Evolutionary conservation across 495 filamentous ascomycete species (phyloP).

Genomic region (Pyrenula massariospora): DNA sequence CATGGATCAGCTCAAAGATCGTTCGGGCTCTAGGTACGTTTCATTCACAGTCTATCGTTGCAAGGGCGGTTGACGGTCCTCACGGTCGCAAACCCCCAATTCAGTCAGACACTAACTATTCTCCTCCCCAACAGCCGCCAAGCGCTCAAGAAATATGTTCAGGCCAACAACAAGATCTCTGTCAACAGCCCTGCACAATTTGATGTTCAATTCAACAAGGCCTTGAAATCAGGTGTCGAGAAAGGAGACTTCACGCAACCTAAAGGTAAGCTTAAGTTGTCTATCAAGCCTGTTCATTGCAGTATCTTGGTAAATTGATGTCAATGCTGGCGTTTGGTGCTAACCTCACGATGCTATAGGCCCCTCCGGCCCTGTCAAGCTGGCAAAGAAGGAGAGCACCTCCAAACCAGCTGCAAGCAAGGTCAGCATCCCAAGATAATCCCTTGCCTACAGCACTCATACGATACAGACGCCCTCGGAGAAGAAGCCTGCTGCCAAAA

Average conservation of each 20-base stretch:
- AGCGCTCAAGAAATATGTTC: slow-evolving; percentile 96
- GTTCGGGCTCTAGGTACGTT: slow-evolving; percentile 52
- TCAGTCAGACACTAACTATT: background rate
- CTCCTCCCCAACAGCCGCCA: slow-evolving; percentile 54
- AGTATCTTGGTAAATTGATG: too few species aligned
- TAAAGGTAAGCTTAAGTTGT: slow-evolving; percentile 60
- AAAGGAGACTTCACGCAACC: slow-evolving; percentile 84
- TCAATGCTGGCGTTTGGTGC: too few species aligned
- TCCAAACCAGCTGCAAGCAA: slow-evolving; percentile 41
- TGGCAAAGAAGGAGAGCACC: slow-evolving; percentile 68
- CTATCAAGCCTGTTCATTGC: background rate
- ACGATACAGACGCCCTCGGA: slow-evolving; percentile 7
- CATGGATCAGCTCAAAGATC: slow-evolving; percentile 48
- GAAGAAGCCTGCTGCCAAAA: slow-evolving; percentile 29
- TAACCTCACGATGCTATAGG: too few species aligned
- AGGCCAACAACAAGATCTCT: slow-evolving; percentile 82
- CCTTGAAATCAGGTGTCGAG: slow-evolving; percentile 79
- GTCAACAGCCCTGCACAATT: slow-evolving; percentile 60
- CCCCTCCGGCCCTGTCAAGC: slow-evolving; percentile 89
- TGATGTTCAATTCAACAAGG: slow-evolving; percentile 86
- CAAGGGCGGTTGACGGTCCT: slow-evolving; percentile 4
- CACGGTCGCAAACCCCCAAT: slow-evolving; percentile 2
- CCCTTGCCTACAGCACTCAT: slow-evolving; percentile 2
- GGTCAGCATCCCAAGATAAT: slow-evolving; percentile 23
- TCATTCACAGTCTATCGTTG: slow-evolving; percentile 5